Evolutionary conservation across 495 filamentous ascomycete genomes (phyloP).

Genomic region (Xylaria bambusicola): DNA sequence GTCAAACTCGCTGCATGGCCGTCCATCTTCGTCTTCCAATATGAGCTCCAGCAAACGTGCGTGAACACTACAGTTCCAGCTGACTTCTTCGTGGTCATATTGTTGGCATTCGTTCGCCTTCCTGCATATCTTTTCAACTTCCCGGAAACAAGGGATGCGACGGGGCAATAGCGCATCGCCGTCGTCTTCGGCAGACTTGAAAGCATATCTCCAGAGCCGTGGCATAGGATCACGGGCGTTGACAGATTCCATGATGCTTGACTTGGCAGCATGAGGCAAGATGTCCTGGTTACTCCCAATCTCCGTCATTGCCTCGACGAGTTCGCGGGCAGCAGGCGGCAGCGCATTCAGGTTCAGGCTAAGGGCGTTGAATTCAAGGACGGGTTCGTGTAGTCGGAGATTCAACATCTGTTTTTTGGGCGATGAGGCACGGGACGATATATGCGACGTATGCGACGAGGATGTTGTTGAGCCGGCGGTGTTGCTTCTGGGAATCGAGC

Average conservation of each 20-base stretch:
- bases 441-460: not conserved
- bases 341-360: not conserved
- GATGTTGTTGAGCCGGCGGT: not conserved
- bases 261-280: not conserved
- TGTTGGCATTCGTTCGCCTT: conserved; percentile 7
- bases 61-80: conserved; percentile 1
- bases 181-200: not conserved
- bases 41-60: not conserved
- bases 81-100: conserved; percentile 2
- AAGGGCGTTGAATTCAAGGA: conserved; percentile 2
- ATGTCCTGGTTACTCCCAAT: conserved; percentile 4
- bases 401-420: conserved; percentile 15
- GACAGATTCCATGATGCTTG: not conserved
- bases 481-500: too few species aligned
- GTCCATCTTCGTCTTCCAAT: not conserved
- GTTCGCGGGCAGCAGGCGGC: not conserved
- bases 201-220: not conserved
- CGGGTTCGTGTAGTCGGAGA: not conserved
- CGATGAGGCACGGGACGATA: conserved; percentile 6
- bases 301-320: not conserved
- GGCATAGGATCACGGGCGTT: not conserved
- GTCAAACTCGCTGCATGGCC: not conserved
- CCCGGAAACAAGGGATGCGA: not conserved
- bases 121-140: conserved; percentile 1
- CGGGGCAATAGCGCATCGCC: not conserved